A percentile compares a stretch with the other conserved stretches of the same genome.
phyloP scores from a whole-genome alignment of 2,329 filamentous ascomycete genomes.

The Bipolaris oryzae region DNA sequence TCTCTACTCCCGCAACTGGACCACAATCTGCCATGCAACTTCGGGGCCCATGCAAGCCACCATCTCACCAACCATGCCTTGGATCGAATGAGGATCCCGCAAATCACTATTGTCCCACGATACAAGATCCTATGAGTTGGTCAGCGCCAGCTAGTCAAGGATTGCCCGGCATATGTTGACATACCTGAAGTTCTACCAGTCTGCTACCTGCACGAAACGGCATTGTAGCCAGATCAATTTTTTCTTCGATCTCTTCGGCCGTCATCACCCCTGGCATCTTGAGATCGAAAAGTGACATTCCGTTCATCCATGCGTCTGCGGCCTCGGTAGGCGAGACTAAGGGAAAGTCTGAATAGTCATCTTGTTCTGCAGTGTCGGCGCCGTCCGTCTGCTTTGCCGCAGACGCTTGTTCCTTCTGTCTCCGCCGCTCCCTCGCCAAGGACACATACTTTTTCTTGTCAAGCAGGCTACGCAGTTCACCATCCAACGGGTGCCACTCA shows the following conservation, averaged over 20 bases:
- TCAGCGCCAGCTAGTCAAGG: slow-evolving; percentile 28
- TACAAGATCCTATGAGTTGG: slow-evolving; percentile 57
- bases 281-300: slow-evolving; percentile 62
- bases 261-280: slow-evolving; percentile 71
- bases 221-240: slow-evolving; percentile 65
- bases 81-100: slow-evolving; percentile 59
- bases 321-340: slow-evolving; percentile 38
- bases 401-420: slow-evolving; percentile 19
- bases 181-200: slow-evolving; percentile 44
- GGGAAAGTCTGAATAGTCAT: slow-evolving; percentile 32
- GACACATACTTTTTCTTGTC: slow-evolving; percentile 64
- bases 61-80: slow-evolving; percentile 69
- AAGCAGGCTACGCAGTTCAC: slow-evolving; percentile 57
- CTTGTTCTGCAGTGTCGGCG: slow-evolving; percentile 7
- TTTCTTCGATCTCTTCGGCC: slow-evolving; percentile 56
- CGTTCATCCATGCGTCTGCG: slow-evolving; percentile 41
- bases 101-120: slow-evolving; percentile 64
- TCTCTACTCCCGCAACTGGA: slow-evolving; percentile 57
- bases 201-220: slow-evolving; percentile 56
- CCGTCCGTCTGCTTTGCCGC: neutral
- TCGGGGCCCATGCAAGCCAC: slow-evolving; percentile 69
- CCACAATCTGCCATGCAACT: slow-evolving; percentile 61
- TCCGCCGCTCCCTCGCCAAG: slow-evolving; percentile 44
- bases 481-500: slow-evolving; percentile 66
- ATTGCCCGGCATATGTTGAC: slow-evolving; percentile 6